Percentiles rank a stretch among this genome's conserved stretches.
Evolutionary conservation across 306 rosid species (phyloP).

Genomic region (Dalbergia cochinchinensis): DNA sequence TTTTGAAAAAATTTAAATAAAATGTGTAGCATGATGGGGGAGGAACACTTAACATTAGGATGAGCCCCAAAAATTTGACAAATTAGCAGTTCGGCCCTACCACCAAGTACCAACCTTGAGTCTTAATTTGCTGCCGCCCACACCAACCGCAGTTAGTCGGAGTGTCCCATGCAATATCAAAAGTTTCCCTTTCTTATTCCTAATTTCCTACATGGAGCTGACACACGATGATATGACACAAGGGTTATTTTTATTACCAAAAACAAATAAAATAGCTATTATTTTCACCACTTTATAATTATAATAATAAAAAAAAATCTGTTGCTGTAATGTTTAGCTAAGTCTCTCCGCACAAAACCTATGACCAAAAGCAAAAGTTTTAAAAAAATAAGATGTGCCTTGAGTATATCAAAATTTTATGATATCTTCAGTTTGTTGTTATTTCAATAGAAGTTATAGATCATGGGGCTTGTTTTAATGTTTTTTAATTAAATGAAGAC

Average conservation of each 20-base stretch:
- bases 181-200: conserved; percentile 13
- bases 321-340: background rate
- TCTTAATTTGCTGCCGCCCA: conserved; percentile 35
- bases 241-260: background rate
- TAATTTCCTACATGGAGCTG: conserved; percentile 40
- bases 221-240: conserved; percentile 45
- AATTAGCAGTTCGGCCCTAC: background rate
- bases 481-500: background rate
- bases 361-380: background rate
- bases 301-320: background rate
- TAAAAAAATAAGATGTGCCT: background rate
- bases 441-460: background rate
- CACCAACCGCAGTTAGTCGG: conserved; percentile 21
- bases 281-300: no score
- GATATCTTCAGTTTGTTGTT: background rate
- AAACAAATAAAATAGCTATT: no score
- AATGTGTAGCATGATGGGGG: background rate
- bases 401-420: background rate
- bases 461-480: background rate
- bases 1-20: background rate
- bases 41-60: background rate
- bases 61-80: background rate
- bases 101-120: background rate
- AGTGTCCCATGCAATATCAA: conserved; percentile 13
- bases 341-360: background rate